These are phyloP conservation scores for Rubia yunnanensis DNA, from an alignment of 257 asterid genomes.

Conservation along the genomic window DNA sequence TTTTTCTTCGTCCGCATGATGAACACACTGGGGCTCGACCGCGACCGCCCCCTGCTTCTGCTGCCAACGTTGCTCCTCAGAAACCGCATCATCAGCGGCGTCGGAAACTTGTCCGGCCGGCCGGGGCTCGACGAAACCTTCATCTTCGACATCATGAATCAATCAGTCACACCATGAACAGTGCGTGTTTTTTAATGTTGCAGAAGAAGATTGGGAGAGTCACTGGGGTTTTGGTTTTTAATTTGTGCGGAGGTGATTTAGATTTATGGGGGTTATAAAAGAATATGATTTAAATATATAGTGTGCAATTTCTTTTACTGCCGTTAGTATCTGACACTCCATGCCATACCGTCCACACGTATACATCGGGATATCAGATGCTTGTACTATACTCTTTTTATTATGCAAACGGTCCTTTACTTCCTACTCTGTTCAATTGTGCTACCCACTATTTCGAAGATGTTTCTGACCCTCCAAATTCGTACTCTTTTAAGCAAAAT, in stretches of 20 bases:
- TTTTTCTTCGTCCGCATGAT: constrained; percentile 32
- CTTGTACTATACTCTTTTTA: not conserved
- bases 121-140: constrained; percentile 55
- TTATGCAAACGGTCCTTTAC: not conserved
- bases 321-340: not conserved
- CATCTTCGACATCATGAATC: constrained; percentile 25
- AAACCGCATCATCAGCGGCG: constrained; percentile 77
- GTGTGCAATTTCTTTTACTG: not conserved
- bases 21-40: constrained; percentile 67
- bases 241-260: constrained; percentile 16
- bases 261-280: constrained; percentile 8
- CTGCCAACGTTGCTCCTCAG: constrained; percentile 57
- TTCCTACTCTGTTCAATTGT: not conserved
- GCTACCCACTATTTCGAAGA: not conserved
- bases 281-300: not conserved
- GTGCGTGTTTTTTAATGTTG: constrained; percentile 7
- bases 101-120: constrained; percentile 67
- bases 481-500: no score
- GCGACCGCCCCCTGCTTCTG: constrained; percentile 63
- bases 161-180: not conserved
- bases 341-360: not conserved
- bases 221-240: constrained; percentile 7
- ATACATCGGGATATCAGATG: not conserved
- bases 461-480: not conserved
- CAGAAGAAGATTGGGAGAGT: constrained; percentile 3